These are phyloP conservation scores for Austroboletus rostrupii DNA, from an alignment of 1,284 basidiomycete species.

Conservation along the genomic window DNA sequence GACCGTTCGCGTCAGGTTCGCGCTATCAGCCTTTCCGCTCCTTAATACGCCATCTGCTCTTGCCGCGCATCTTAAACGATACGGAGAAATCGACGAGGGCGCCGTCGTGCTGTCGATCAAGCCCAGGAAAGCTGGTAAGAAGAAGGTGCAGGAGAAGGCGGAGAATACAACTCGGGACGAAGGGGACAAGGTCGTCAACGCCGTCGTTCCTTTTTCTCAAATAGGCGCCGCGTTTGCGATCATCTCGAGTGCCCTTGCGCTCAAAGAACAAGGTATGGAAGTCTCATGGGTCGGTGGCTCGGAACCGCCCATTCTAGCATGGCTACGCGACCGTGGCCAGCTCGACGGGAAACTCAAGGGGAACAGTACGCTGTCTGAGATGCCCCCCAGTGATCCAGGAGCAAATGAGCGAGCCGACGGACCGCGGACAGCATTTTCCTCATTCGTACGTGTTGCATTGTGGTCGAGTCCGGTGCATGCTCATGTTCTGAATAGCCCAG, in stretches of 20 bases:
- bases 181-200: slow-evolving; percentile 60
- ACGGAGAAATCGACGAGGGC: slow-evolving; percentile 58
- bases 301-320: slow-evolving; percentile 71
- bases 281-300: slow-evolving; percentile 66
- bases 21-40: slow-evolving; percentile 50
- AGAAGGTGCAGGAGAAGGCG: slow-evolving; percentile 12
- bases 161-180: slow-evolving; percentile 34
- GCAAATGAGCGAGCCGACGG: background rate
- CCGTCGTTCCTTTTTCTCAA: slow-evolving; percentile 69
- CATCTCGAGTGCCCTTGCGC: slow-evolving; percentile 47
- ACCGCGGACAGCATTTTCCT: slow-evolving; percentile 23
- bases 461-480: background rate
- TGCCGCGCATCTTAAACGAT: slow-evolving; percentile 48
- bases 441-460: slow-evolving; percentile 24
- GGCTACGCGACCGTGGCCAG: slow-evolving; percentile 70
- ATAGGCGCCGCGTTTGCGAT: slow-evolving; percentile 71
- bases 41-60: slow-evolving; percentile 52
- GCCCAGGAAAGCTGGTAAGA: slow-evolving; percentile 36
- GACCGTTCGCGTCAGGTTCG: slow-evolving; percentile 68
- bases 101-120: slow-evolving; percentile 64
- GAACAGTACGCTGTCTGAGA: background rate
- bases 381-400: background rate
- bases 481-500: slow-evolving; percentile 16
- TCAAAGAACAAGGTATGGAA: slow-evolving; percentile 46
- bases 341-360: slow-evolving; percentile 35